phyloP scores from a whole-genome alignment of 1,139 yeast genomes.

The Yamadazyma trypodendri region DNA sequence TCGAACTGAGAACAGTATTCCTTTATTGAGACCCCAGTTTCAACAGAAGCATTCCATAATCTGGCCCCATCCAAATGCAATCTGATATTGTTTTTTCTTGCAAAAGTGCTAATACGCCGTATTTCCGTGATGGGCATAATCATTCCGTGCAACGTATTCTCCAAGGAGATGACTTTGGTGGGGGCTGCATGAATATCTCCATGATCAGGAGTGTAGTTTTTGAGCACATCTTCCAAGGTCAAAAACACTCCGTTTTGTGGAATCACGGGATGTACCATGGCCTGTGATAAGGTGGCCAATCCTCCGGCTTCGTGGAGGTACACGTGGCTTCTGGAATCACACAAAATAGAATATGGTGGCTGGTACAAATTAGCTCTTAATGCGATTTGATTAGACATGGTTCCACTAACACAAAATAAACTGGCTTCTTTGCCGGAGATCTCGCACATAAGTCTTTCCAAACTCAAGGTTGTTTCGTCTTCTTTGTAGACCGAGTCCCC shows the following conservation, averaged over 20 bases:
- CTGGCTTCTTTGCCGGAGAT: slow-evolving; percentile 44
- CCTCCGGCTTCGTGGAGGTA: slow-evolving; percentile 47
- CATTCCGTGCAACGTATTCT: slow-evolving; percentile 85
- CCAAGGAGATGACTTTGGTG: slow-evolving; percentile 79
- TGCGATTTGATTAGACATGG: slow-evolving; percentile 47
- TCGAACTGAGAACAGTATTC: slow-evolving; percentile 83
- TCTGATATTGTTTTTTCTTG: slow-evolving; percentile 58
- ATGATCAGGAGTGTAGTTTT: slow-evolving; percentile 49
- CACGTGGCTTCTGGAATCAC: slow-evolving; percentile 43
- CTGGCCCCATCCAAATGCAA: slow-evolving; percentile 96
- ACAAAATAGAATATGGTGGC: slow-evolving; percentile 45
- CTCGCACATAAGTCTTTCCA: slow-evolving; percentile 36
- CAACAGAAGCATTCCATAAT: slow-evolving; percentile 85
- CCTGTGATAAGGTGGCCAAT: slow-evolving; percentile 44
- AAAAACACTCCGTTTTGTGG: slow-evolving; percentile 40
- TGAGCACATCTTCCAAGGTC: slow-evolving; percentile 39
- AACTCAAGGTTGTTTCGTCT: slow-evolving; percentile 32
- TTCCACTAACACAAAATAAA: slow-evolving; percentile 45
- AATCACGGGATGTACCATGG: slow-evolving; percentile 40
- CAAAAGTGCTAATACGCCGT: slow-evolving; percentile 67
- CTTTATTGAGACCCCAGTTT: slow-evolving; percentile 63
- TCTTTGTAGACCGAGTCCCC: slow-evolving; percentile 50
- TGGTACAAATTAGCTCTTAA: slow-evolving; percentile 40
- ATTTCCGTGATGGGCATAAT: slow-evolving; percentile 82
- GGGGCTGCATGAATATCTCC: slow-evolving; percentile 91